Percentiles rank a stretch among this genome's conserved stretches.
phyloP scores from a whole-genome alignment of 495 filamentous ascomycete genomes.

The Trichoderma asperelloides region DNA sequence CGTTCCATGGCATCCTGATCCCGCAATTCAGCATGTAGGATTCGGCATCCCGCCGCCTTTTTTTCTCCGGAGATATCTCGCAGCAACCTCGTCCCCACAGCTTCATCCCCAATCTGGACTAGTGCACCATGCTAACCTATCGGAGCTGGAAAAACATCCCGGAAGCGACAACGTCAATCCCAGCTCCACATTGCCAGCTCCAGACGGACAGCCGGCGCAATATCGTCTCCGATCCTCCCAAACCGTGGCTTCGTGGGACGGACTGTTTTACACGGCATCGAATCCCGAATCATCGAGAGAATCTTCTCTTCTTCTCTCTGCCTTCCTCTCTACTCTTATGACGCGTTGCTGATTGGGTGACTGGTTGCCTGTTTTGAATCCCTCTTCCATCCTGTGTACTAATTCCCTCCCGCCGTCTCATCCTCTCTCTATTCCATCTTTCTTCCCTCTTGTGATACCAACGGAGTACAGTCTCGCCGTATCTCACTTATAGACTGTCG shows the following conservation, averaged over 20 bases:
- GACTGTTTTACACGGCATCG: too few species aligned
- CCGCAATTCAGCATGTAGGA: not conserved
- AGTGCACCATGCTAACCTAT: not conserved
- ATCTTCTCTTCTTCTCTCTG: not conserved
- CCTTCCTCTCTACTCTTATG: not conserved
- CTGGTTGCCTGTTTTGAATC: too few species aligned
- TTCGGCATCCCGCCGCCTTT: not conserved
- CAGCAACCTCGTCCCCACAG: not conserved
- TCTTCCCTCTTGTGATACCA: too few species aligned
- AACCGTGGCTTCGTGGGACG: not conserved
- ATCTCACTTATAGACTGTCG: too few species aligned
- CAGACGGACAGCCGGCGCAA: slow-evolving; percentile 2
- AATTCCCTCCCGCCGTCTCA: too few species aligned
- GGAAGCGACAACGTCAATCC: not conserved
- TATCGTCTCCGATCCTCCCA: not conserved
- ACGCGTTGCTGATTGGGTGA: too few species aligned
- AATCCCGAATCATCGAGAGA: not conserved
- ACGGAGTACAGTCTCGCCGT: too few species aligned
- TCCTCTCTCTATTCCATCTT: too few species aligned
- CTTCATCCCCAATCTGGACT: not conserved
- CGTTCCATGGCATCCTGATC: not conserved
- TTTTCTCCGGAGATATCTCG: not conserved
- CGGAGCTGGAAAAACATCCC: not conserved
- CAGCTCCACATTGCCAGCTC: not conserved
- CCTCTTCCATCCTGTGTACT: too few species aligned